phyloP scores from a whole-genome alignment of 768 basidiomycete species.

The Exidia glandulosa region DNA sequence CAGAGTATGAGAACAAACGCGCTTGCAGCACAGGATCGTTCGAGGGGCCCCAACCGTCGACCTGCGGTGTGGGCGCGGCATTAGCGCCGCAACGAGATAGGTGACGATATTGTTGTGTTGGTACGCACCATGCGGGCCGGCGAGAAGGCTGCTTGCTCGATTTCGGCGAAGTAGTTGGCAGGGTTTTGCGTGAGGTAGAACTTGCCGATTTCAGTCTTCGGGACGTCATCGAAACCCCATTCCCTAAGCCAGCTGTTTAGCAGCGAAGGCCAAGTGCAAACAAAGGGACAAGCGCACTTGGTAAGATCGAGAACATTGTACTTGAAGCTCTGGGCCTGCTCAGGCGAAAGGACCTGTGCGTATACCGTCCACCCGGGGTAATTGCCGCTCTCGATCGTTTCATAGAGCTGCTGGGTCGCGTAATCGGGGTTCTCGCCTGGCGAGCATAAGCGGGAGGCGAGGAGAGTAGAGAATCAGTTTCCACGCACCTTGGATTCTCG shows the following conservation, averaged over 20 bases:
- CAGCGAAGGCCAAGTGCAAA: slow-evolving; percentile 37
- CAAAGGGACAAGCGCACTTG: slow-evolving; percentile 43
- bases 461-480: slow-evolving; percentile 5
- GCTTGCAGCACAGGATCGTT: slow-evolving; percentile 90
- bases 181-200: slow-evolving; percentile 30
- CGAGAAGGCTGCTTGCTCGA: slow-evolving; percentile 62
- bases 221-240: slow-evolving; percentile 25
- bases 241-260: slow-evolving; percentile 27
- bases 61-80: background rate
- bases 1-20: slow-evolving; percentile 90
- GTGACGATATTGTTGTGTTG: too few relatives aligned
- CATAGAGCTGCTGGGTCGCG: slow-evolving; percentile 42
- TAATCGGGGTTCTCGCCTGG: slow-evolving; percentile 35
- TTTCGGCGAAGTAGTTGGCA: slow-evolving; percentile 24
- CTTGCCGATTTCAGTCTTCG: slow-evolving; percentile 24
- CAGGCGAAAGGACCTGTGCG: slow-evolving; percentile 85
- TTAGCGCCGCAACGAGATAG: background rate
- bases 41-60: slow-evolving; percentile 52
- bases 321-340: slow-evolving; percentile 83
- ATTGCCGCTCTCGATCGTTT: slow-evolving; percentile 40
- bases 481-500: slow-evolving; percentile 23
- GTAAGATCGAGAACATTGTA: slow-evolving; percentile 89
- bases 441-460: background rate
- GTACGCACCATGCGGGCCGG: slow-evolving; percentile 83
- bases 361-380: slow-evolving; percentile 50